Conservation (phyloP, 108 stramenopile genomes). For the Ochromonas danica region DNA sequence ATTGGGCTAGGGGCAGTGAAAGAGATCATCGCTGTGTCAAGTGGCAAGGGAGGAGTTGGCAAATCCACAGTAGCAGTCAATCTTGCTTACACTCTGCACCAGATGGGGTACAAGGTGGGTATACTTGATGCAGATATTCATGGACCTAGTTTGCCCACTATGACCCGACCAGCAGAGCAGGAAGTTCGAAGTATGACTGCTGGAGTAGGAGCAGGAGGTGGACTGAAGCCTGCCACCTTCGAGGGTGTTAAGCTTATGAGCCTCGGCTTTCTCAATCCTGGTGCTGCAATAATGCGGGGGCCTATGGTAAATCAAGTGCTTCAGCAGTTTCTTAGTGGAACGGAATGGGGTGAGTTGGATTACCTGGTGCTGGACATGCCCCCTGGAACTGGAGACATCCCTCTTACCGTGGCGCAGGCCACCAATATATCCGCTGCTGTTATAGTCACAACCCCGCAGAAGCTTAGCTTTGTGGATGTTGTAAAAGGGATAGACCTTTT, state of each 20-base stretch:
- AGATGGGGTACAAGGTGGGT: slow-evolving; percentile 78
- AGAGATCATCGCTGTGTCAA: slow-evolving; percentile 48
- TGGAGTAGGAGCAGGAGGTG: background rate
- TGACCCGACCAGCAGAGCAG: slow-evolving; percentile 41
- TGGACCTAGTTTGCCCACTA: slow-evolving; percentile 78
- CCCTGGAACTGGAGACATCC: slow-evolving; percentile 97
- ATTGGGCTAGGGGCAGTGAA: background rate
- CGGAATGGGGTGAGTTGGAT: slow-evolving; percentile 98
- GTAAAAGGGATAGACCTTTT: slow-evolving; percentile 96
- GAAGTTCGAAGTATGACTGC: background rate
- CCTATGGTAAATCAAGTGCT: slow-evolving; percentile 63
- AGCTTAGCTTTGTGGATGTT: slow-evolving; percentile 85
- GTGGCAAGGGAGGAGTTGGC: slow-evolving; percentile 89
- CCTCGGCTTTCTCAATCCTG: slow-evolving; percentile 56
- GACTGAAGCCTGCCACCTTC: background rate
- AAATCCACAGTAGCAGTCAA: slow-evolving; percentile 95
- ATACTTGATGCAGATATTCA: slow-evolving; percentile 94
- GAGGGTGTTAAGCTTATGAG: background rate
- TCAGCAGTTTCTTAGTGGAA: slow-evolving; percentile 81
- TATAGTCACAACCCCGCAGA: slow-evolving; percentile 94
- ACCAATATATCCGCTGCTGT: slow-evolving; percentile 87
- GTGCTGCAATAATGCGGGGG: slow-evolving; percentile 61
- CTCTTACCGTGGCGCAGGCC: slow-evolving; percentile 88
- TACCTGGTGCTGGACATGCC: slow-evolving; percentile 94
- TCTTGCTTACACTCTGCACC: slow-evolving; percentile 88